Base-by-base conservation (phyloP, 148 eudicot species). In the Cornus florida region DNA sequence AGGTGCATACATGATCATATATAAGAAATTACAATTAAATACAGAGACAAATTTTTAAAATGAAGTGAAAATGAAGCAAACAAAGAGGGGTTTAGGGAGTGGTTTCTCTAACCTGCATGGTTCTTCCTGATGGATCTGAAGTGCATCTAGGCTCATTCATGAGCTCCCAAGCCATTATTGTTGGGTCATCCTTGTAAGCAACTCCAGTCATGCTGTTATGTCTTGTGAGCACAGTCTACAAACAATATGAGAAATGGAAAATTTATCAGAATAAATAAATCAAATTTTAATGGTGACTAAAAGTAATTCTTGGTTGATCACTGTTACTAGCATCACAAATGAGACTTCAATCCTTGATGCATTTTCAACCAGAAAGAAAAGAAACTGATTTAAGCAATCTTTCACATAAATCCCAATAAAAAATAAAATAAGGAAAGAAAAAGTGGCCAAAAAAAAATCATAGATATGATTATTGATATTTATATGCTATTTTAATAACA, bases 131-230 rank as follows among this genome's bases (percentile, higher is more conserved):
- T 31, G 81, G 38, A 76, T 93, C 94, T 3, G 92, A 82, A 71
- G 80, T 41, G 85, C 97, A 91, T 75, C 94, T 73, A 5, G 97
- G 97, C 83, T 91, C 97, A 82, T 93, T 93, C 82, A 93, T 93
- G 4, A 93, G 94, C 84, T 93, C 97, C 97, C 97, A 93, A 28
- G 91, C 97, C 94, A 93, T 91, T 68, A 93, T 90, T 57, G 90
- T 88, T 0, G 92, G 87, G 70, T 93, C 97, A 77, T 91, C 93
- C 79, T 87, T 88, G 85, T 91, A 91, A 0, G 83, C 86, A 59
- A 91, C 83, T 75, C 89, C 84, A 5, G 82, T 93, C 56, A 89
- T 79, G 84, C 81, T 89, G 74, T 93, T 93, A 2, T 80, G 84
- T 74, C 97, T 91, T 60, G 90, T 89, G 50, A 93, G 84, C 50